These are phyloP conservation scores for Setaria italica DNA, from an alignment of 202 grass and related monocot genomes.

Conservation along the genomic window DNA sequence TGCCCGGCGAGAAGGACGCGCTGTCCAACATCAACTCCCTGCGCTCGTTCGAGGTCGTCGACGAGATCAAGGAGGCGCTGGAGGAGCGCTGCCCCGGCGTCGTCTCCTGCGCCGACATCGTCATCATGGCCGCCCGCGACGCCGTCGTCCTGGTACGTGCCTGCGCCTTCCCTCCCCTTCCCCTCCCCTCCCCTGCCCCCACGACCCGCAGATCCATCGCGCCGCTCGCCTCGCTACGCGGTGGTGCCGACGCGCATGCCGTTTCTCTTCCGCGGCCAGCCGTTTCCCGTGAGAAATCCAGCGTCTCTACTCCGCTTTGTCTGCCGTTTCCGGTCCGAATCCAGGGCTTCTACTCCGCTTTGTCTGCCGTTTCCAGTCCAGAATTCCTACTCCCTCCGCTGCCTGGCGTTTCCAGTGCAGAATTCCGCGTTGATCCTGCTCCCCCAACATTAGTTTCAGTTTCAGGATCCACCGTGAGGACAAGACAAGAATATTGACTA, in stretches of 20 bases:
- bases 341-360: background rate
- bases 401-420: slow-evolving; percentile 42
- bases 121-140: slow-evolving; percentile 94
- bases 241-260: background rate
- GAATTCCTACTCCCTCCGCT: background rate
- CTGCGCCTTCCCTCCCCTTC: too few relatives aligned
- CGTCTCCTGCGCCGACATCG: slow-evolving; percentile 95
- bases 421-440: background rate
- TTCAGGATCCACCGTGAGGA: slow-evolving; percentile 24
- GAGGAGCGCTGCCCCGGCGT: slow-evolving; percentile 77
- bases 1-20: slow-evolving; percentile 83
- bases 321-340: slow-evolving; percentile 8
- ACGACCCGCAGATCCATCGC: background rate
- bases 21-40: slow-evolving; percentile 92
- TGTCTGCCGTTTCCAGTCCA: background rate
- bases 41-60: slow-evolving; percentile 88
- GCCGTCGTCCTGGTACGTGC: slow-evolving; percentile 78
- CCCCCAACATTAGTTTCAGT: slow-evolving; percentile 11
- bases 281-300: slow-evolving; percentile 34
- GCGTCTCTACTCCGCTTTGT: background rate
- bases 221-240: background rate
- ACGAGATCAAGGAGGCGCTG: slow-evolving; percentile 73
- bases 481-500: background rate
- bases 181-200: background rate
- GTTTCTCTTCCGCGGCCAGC: background rate